These are phyloP conservation scores for Dipodascus albidus DNA, from an alignment of 805 yeast genomes.

Conservation along the genomic window DNA sequence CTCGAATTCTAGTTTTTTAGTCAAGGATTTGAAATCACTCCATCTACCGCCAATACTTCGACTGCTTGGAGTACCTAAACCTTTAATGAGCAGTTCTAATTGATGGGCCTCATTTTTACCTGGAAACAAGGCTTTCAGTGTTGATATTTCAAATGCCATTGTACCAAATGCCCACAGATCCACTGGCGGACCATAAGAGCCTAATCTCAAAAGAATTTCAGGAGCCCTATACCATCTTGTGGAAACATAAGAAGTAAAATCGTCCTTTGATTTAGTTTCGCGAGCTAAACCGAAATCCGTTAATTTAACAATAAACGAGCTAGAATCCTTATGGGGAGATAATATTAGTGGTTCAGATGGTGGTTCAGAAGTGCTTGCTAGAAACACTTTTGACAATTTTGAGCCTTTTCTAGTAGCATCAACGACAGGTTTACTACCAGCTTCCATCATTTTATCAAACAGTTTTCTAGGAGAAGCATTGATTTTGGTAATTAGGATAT, in stretches of 20 bases:
- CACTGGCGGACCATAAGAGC: conserved; percentile 67
- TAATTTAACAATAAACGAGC: conserved; percentile 52
- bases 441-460: background rate
- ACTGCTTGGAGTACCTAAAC: conserved; percentile 62
- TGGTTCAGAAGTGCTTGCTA: background rate
- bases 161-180: conserved; percentile 94
- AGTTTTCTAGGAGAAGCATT: background rate
- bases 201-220: conserved; percentile 44
- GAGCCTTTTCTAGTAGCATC: background rate
- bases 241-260: conserved; percentile 79
- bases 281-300: conserved; percentile 95
- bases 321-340: background rate
- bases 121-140: conserved; percentile 70
- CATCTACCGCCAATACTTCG: conserved; percentile 13
- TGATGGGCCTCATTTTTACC: conserved; percentile 76
- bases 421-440: background rate
- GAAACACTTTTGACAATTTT: background rate
- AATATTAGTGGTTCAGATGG: background rate
- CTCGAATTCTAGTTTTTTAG: conserved; percentile 11
- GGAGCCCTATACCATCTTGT: conserved; percentile 97
- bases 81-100: conserved; percentile 50
- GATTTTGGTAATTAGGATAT: conserved; percentile 59
- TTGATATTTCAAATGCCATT: conserved; percentile 76
- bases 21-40: conserved; percentile 6
- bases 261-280: conserved; percentile 45